Percentiles rank a stretch among this genome's conserved stretches.
phyloP scores from a whole-genome alignment of 208 protist species.

The Phytomonas sp. region DNA sequence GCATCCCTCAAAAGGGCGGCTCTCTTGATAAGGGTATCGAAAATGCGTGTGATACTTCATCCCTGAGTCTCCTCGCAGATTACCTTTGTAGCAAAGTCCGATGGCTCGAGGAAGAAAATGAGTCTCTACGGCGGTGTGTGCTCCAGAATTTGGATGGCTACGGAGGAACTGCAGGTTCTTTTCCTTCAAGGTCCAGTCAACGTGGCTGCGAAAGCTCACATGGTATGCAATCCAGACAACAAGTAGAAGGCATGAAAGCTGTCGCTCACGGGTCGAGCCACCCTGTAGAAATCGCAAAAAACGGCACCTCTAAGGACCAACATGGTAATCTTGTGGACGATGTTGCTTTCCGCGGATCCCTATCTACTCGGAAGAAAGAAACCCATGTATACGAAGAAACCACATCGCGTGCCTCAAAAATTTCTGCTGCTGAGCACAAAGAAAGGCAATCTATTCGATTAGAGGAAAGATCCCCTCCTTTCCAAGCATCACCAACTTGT shows the following conservation, averaged over 20 bases:
- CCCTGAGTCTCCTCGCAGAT: neutral
- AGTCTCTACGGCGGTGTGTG: neutral
- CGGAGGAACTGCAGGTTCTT: neutral
- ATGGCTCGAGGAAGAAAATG: neutral
- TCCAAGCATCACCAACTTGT: neutral
- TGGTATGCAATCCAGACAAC: neutral
- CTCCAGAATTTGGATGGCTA: neutral
- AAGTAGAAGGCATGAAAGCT: neutral
- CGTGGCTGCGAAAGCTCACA: neutral
- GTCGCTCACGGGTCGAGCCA: neutral
- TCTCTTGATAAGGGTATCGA: neutral
- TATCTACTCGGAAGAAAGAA: neutral
- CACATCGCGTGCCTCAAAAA: neutral
- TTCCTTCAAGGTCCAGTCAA: neutral
- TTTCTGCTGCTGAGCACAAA: neutral
- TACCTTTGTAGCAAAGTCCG: neutral
- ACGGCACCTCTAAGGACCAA: neutral
- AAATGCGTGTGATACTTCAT: neutral
- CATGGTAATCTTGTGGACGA: neutral
- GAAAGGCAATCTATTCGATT: neutral
- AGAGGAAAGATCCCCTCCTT: neutral
- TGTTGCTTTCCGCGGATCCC: neutral
- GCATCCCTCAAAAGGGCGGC: neutral
- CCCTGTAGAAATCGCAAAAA: neutral
- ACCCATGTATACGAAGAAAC: neutral